Percentiles rank a stretch among this genome's conserved stretches.
Evolutionary conservation across 2,329 filamentous ascomycete species (phyloP).

Genomic region (Podosphaera aphanis): DNA sequence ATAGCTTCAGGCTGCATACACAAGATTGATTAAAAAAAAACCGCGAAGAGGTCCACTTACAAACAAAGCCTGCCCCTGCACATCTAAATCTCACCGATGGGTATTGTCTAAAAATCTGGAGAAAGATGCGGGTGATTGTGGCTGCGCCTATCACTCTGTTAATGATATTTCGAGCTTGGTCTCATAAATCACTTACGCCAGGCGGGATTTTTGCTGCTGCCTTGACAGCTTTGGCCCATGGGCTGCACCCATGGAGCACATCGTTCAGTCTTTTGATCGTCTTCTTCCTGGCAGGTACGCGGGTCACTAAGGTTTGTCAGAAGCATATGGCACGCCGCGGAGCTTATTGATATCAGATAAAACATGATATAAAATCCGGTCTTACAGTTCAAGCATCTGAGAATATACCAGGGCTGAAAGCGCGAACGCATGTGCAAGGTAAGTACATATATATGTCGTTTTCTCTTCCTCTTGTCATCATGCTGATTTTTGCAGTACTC

Average conservation of each 20-base stretch:
- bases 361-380: constrained; percentile 62
- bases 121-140: constrained; percentile 36
- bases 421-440: constrained; percentile 65
- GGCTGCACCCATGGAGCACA: constrained; percentile 79
- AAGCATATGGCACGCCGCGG: background rate
- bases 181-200: constrained; percentile 55
- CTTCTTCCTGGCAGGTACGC: constrained; percentile 71
- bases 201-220: constrained; percentile 48
- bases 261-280: constrained; percentile 64
- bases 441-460: background rate
- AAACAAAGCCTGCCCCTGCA: no score
- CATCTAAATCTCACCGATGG: no score
- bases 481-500: constrained; percentile 29
- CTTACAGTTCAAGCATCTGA: constrained; percentile 61
- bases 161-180: constrained; percentile 44
- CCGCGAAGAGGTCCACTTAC: no score
- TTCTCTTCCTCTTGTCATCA: background rate
- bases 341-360: constrained; percentile 32
- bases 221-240: constrained; percentile 56
- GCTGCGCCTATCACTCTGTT: constrained; percentile 33
- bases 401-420: constrained; percentile 51
- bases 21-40: no score
- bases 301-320: constrained; percentile 48
- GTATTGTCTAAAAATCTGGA: no score
- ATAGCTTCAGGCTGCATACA: no score